phyloP scores from a whole-genome alignment of 495 filamentous ascomycete genomes.

The Podospora fimiseda region DNA sequence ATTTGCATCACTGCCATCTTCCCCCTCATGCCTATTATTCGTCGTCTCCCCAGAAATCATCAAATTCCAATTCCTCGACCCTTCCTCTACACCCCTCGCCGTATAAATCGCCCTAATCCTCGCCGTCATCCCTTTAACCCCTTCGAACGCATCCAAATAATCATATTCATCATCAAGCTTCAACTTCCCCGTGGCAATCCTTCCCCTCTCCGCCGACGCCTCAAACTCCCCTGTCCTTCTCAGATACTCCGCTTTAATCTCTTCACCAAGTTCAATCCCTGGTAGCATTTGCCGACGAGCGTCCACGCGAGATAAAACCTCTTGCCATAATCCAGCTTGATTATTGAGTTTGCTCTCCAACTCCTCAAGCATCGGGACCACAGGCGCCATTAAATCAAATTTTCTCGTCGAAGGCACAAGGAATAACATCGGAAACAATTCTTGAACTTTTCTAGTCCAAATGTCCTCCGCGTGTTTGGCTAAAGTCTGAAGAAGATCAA shows the following conservation, averaged over 20 bases:
- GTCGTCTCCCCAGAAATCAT: too few species aligned
- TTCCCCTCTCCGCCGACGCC: neutral
- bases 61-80: too few species aligned
- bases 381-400: constrained; percentile 2
- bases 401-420: neutral
- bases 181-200: neutral
- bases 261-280: neutral
- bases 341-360: neutral
- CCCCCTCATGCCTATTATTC: neutral
- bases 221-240: neutral
- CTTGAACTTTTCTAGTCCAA: neutral
- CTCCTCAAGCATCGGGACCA: neutral
- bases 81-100: neutral
- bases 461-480: neutral
- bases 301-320: neutral
- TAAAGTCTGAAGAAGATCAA: constrained; percentile 1
- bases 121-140: too few species aligned
- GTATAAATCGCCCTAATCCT: too few species aligned
- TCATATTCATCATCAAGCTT: neutral
- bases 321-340: neutral
- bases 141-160: neutral
- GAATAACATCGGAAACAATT: neutral
- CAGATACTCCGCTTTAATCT: neutral
- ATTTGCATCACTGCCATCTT: neutral
- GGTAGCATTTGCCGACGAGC: too few species aligned